Conservation (phyloP, 2,329 filamentous ascomycete species). For the Cercospora sojina region DNA sequence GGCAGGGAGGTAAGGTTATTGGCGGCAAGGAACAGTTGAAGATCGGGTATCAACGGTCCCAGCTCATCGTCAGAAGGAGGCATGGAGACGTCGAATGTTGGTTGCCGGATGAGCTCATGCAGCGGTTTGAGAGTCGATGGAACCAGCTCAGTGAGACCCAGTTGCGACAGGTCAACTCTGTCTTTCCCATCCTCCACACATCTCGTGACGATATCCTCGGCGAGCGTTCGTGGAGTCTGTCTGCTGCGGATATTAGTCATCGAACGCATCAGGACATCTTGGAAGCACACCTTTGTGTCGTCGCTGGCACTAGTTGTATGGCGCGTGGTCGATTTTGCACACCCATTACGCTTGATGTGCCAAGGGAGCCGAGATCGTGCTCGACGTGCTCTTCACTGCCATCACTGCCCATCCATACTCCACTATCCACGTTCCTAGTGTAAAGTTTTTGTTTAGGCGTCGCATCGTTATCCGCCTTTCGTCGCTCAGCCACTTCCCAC, state of each 20-base stretch:
- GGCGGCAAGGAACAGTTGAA: slow-evolving; percentile 61
- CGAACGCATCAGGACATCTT: neutral
- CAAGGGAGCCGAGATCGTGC: neutral
- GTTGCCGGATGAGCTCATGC: slow-evolving; percentile 39
- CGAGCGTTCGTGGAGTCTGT: slow-evolving; percentile 22
- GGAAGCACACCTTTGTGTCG: neutral
- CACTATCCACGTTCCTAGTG: slow-evolving; percentile 61
- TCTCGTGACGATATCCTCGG: slow-evolving; percentile 28
- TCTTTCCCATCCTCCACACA: slow-evolving; percentile 57
- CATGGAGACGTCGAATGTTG: slow-evolving; percentile 30
- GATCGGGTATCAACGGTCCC: slow-evolving; percentile 56
- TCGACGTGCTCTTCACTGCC: slow-evolving; percentile 36
- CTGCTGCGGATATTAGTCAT: slow-evolving; percentile 12
- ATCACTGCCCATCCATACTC: slow-evolving; percentile 67
- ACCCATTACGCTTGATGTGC: slow-evolving; percentile 7
- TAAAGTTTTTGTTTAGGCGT: slow-evolving; percentile 53
- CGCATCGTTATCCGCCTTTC: slow-evolving; percentile 25
- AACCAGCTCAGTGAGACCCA: slow-evolving; percentile 55
- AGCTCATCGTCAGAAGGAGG: slow-evolving; percentile 58
- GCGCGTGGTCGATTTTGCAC: neutral
- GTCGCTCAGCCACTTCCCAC: slow-evolving; percentile 52
- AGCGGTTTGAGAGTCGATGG: slow-evolving; percentile 60
- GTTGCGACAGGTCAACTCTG: slow-evolving; percentile 58
- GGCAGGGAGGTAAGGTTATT: slow-evolving; percentile 61
- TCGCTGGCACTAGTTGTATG: neutral